Evolutionary conservation across 306 rosid genomes (phyloP).

Genomic region (Lablab purpureus): DNA sequence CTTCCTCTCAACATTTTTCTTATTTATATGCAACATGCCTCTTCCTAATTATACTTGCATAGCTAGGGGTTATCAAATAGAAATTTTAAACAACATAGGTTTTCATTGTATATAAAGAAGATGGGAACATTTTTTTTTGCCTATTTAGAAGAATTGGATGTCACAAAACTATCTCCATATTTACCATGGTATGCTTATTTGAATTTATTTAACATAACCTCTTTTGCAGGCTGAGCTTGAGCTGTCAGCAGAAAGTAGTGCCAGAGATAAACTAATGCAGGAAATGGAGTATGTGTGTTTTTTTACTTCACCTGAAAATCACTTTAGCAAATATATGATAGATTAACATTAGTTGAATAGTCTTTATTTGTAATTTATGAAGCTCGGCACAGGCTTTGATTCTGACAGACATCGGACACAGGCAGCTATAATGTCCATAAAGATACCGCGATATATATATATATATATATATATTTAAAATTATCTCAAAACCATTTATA

Average conservation of each 20-base stretch:
- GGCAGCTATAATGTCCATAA: no score
- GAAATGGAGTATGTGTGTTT: conserved; percentile 69
- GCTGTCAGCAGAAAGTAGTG: conserved; percentile 56
- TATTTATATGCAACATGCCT: neutral
- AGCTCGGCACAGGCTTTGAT: no score
- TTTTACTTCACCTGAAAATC: conserved; percentile 15
- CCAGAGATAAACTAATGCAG: conserved; percentile 72
- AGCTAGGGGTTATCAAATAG: neutral
- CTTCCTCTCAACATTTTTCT: neutral
- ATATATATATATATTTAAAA: no score
- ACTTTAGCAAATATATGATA: conserved; percentile 5
- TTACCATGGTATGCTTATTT: conserved; percentile 23
- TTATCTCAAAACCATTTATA: no score
- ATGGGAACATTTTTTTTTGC: neutral
- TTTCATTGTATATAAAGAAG: neutral
- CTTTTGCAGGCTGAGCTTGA: conserved; percentile 82
- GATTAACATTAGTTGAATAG: neutral
- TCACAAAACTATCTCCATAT: conserved; percentile 4
- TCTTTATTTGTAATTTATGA: neutral
- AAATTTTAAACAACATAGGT: neutral
- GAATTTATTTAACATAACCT: conserved; percentile 34
- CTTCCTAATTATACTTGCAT: neutral
- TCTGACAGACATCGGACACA: no score
- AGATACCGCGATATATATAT: no score
- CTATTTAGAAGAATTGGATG: neutral